A percentile compares a stretch with the other conserved stretches of the same genome.
phyloP scores from a whole-genome alignment of 805 yeast genomes.

The Wickerhamiella australiensis region DNA sequence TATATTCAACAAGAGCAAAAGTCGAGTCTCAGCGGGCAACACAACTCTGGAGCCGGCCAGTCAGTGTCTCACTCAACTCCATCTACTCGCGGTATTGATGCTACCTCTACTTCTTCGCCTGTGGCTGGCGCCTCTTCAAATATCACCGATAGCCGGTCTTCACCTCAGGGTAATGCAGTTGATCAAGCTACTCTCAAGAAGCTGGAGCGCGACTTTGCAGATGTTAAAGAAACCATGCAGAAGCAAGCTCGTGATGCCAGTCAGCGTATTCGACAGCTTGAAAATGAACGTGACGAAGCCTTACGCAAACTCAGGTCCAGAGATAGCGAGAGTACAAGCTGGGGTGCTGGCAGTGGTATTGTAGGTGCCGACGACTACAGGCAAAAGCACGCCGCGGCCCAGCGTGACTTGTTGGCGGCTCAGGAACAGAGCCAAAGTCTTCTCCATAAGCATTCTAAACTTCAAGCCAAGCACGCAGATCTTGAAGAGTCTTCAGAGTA shows the following conservation, averaged over 20 bases:
- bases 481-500: slow-evolving; percentile 14
- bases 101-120: not conserved
- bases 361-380: slow-evolving; percentile 14
- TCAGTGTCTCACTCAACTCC: not conserved
- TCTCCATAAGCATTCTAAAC: slow-evolving; percentile 12
- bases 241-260: slow-evolving; percentile 24
- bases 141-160: not conserved
- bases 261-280: slow-evolving; percentile 16
- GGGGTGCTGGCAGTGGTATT: not conserved
- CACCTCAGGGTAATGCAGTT: not conserved
- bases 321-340: not conserved
- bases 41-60: too few relatives aligned
- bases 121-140: not conserved
- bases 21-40: not conserved
- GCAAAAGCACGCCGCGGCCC: slow-evolving; percentile 15
- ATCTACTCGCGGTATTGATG: not conserved
- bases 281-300: slow-evolving; percentile 10
- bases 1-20: not conserved
- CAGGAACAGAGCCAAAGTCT: slow-evolving; percentile 17
- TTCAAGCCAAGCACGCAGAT: slow-evolving; percentile 14
- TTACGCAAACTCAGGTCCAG: not conserved
- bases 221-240: slow-evolving; percentile 20
- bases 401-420: slow-evolving; percentile 15
- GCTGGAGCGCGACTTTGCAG: slow-evolving; percentile 22
- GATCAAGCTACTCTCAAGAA: slow-evolving; percentile 7